Evolutionary conservation across 495 filamentous ascomycete genomes (phyloP), one percentile per base, ranked within the genome.

Genomic region (Penicillium cataractarum): DNA sequence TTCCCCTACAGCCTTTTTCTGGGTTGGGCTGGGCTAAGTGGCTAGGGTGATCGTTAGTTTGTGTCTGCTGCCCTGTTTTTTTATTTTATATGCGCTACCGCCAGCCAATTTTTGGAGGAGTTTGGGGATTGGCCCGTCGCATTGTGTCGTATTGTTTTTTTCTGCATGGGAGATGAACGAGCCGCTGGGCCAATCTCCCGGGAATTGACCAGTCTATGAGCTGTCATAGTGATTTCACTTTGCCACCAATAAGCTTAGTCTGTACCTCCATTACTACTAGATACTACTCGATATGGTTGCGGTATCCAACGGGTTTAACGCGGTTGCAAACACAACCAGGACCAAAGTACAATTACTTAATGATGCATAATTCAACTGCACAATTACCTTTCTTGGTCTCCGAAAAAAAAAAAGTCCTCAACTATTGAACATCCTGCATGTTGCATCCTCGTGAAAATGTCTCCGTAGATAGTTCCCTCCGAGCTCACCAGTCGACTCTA

Each of bases 11-110:
- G n/a, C n/a, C n/a, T 7, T 29, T 50, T 50, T 50, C 46, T 15
- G 46, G 46, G 22, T 50, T 26, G 46, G 46, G 26, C 15, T 17
- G 22, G 46, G 29, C 51, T 21, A 33, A 32, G 27, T 26, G 27
- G 46, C 13, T 46, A 22, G 42, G 42, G 42, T 24, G 42, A 46
- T 32, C 21, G 10, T 62, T 66, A 64, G 63, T 39, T 57, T 67
- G 35, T 60, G 54, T 19, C 19, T 55, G 53, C 56, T 70, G 67
- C 67, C 68, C 62, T 70, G 62, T 22, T 46, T 68, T 70, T 68
- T 67, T 58, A n/a, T n/a, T n/a, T n/a, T 35, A 42, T 59, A 26
- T 51, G 48, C 53, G 35, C 57, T 61, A 61, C 37, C 40, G 49
- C 44, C 1, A 10, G 19, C 44, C 31, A n/a, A 35, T 39, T 33